Base-by-base conservation (phyloP, 768 basidiomycete genomes). In the Amanita exitialis region DNA sequence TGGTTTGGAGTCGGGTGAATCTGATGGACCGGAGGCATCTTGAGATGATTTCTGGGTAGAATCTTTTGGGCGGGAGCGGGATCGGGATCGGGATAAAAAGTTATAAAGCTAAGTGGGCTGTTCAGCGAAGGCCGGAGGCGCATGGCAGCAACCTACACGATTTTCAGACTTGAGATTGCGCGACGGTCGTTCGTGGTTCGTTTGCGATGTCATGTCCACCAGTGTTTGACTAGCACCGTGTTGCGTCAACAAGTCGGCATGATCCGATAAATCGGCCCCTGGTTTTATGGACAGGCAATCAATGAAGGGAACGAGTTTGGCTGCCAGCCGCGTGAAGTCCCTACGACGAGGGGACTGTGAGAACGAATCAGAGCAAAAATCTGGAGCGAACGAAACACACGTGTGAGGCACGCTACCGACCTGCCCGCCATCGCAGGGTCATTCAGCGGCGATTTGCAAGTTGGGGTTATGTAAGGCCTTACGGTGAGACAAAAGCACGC, bases 31-130 rank as follows among this genome's bases (percentile, higher is more conserved):
- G 37, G 54, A 48, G 47, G 53, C 42, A 46, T 55, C 55, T 41
- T 43, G 51, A 37, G 63, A 49, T 8, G 62, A 60, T 10, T 63
- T 44, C 10, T 45, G 43, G 56, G 53, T 49, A 44, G 38, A 52
- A 51, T 66, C 64, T 50, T 66, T 70, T 49, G 73, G 68, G 62
- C 74, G 72, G 13, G 83, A 79, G 36, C 80, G 82, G n/a, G 83
- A 83, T 60, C 78, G 75, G 35, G 77, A 78, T 50, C 71, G 70
- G 44, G 74, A 73, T 49, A 75, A 69, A 65, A 86, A 83, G 23
- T 70, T 75, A 58, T 77, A 80, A 59, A 87, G 65, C 84, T 86
- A 57, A 47, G 46, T 23, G 32, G 30, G 41, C 37, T 44, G 28
- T 12, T 41, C 30, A 57, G 46, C 39, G 21, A 30, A 41, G 51